Base-by-base conservation (phyloP, 2,329 filamentous ascomycete genomes). In the Clathrospora elynae region DNA sequence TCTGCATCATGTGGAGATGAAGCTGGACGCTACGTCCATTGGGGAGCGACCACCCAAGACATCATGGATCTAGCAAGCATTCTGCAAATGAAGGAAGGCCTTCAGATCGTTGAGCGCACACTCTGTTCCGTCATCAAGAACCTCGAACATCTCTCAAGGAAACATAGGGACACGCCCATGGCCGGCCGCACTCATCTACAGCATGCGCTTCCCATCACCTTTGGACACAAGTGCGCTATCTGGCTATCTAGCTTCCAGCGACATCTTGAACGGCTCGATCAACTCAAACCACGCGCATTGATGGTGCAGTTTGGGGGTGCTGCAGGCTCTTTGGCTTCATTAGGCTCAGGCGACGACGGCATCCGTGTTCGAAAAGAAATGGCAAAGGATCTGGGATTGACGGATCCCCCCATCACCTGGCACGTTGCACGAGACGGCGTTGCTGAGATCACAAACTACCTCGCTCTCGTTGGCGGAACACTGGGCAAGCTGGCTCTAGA, bases 11-110 rank as follows among this genome's bases (percentile, higher is more conserved):
- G 66, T 12, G 64, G 68, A 3, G 66, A 71, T 2, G 66, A 66
- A 56, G 64, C 60, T 11, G 65, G 66, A 18, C 53, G 73, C 45
- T 81, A 79, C 51, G 73, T 82, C 8, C 79, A 82, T 55, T 81
- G 79, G 78, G 79, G 79, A 6, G 78, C 79, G 2, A 82, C 79
- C 0, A 82, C 79, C 0, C 79, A 82, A 49, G 79, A 82, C 51
- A 81, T 82, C 44, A 81, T 81, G 78, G 79, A 82, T 49, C 66
- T 75, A 0, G 79, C 78, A 0, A 75, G 73, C 9, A 66, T 80
- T 1, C 54, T 82, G 6, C 79, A 82, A 51, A 79, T 81, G 59
- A 75, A 78, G 28, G 52, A 71, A 9, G 78, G 78, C 0, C 62
- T 82, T 10, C 60, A 64, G 1, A 71, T 82, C 11, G 71, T 82